These are phyloP conservation scores for Termitomyces sp. DNA, from an alignment of 768 basidiomycete species.

Conservation along the genomic window DNA sequence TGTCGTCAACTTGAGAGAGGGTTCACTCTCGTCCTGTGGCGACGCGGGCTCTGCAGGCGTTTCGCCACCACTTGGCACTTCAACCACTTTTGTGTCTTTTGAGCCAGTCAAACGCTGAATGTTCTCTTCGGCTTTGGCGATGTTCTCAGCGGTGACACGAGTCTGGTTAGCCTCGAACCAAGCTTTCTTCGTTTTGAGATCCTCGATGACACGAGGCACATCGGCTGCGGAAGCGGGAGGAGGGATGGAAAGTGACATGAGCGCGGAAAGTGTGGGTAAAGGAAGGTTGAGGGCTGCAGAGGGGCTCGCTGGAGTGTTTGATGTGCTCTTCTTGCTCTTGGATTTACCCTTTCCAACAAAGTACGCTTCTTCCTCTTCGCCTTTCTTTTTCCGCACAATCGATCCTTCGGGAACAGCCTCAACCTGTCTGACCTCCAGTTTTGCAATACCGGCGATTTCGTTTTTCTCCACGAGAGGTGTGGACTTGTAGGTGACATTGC, in stretches of 20 bases:
- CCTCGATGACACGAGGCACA: constrained; percentile 79
- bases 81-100: constrained; percentile 34
- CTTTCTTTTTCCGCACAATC: constrained; percentile 89
- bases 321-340: constrained; percentile 55
- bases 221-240: constrained; percentile 78
- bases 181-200: constrained; percentile 89
- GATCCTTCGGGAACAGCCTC: constrained; percentile 68
- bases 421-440: constrained; percentile 83
- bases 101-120: constrained; percentile 57
- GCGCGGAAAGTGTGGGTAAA: constrained; percentile 81
- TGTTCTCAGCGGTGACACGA: constrained; percentile 72
- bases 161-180: constrained; percentile 95
- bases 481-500: constrained; percentile 41
- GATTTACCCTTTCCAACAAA: constrained; percentile 72
- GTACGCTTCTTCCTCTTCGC: constrained; percentile 77
- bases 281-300: constrained; percentile 63
- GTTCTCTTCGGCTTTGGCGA: constrained; percentile 76
- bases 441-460: constrained; percentile 63
- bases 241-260: constrained; percentile 85
- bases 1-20: constrained; percentile 30
- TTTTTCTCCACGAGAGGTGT: constrained; percentile 34
- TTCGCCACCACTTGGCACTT: constrained; percentile 36
- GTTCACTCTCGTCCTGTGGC: constrained; percentile 29
- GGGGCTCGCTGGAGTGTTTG: constrained; percentile 28
- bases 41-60: constrained; percentile 42